Percentiles rank a stretch among this genome's conserved stretches.
These are phyloP conservation scores for Ogataea siamensis DNA, from an alignment of 805 yeast species.

Conservation along the genomic window DNA sequence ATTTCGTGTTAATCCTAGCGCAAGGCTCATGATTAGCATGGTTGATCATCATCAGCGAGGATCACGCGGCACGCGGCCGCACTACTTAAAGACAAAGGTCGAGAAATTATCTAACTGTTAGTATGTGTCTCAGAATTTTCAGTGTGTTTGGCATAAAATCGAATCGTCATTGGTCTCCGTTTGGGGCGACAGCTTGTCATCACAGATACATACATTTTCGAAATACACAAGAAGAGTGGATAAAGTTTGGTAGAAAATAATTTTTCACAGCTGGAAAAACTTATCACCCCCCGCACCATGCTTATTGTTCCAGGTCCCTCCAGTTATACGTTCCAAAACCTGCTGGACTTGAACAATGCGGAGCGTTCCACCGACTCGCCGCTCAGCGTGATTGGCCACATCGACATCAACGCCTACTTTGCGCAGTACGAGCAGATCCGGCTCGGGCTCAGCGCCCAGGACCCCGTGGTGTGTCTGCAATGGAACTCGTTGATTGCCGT, in stretches of 20 bases:
- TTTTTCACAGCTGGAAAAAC: slow-evolving; percentile 1
- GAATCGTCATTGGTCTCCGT: slow-evolving; percentile 67
- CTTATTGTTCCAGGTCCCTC: slow-evolving; percentile 11
- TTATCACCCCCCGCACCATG: slow-evolving; percentile 10
- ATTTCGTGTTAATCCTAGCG: slow-evolving; percentile 4
- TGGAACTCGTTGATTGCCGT: slow-evolving; percentile 92
- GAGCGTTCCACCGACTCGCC: slow-evolving; percentile 58
- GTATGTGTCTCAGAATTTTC: slow-evolving; percentile 55
- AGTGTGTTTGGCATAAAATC: slow-evolving; percentile 60
- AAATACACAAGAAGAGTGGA: slow-evolving; percentile 5
- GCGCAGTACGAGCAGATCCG: slow-evolving; percentile 91
- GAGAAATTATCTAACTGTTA: slow-evolving; percentile 7
- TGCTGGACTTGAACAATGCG: slow-evolving; percentile 46
- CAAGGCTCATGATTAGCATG: slow-evolving; percentile 13
- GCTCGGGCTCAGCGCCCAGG: slow-evolving; percentile 58
- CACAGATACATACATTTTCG: slow-evolving; percentile 32
- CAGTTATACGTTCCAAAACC: slow-evolving; percentile 45
- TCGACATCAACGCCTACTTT: slow-evolving; percentile 93
- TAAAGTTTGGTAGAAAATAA: neutral
- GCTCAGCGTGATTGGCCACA: slow-evolving; percentile 74
- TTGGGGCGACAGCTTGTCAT: slow-evolving; percentile 78
- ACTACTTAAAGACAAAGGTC: slow-evolving; percentile 1
- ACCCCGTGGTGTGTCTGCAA: slow-evolving; percentile 92
- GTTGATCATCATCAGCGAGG: slow-evolving; percentile 10
- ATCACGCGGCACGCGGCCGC: neutral